A percentile compares a stretch with the other conserved stretches of the same genome.
Evolutionary conservation across 495 filamentous ascomycete species (phyloP).

Genomic region (Penicillium diatomitis): DNA sequence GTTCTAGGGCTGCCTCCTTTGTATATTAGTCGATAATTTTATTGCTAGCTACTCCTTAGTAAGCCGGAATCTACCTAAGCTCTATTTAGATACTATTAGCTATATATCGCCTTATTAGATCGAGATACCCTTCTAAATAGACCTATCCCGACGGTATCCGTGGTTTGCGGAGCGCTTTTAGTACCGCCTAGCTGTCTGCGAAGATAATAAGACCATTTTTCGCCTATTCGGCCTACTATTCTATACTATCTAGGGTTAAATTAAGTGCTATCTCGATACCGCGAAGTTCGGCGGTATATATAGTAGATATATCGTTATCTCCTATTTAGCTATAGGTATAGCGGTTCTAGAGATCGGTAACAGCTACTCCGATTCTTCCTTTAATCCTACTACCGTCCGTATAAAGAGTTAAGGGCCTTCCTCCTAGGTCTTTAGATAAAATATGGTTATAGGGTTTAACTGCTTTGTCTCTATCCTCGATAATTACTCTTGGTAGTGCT

Average conservation of each 20-base stretch:
- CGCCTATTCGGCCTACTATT: background rate
- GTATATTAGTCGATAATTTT: background rate
- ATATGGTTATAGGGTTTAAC: background rate
- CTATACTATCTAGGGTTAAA: background rate
- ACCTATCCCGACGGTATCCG: background rate
- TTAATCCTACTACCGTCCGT: constrained; percentile 10
- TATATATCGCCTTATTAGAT: background rate
- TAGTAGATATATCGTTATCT: background rate
- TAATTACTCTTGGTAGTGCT: constrained; percentile 4
- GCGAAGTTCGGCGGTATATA: background rate
- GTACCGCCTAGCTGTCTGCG: background rate
- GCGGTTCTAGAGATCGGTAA: background rate
- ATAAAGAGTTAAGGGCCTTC: constrained; percentile 1
- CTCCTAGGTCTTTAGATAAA: background rate
- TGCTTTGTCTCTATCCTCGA: constrained; percentile 6
- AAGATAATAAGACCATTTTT: background rate
- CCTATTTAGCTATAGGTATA: no score
- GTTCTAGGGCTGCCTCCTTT: constrained; percentile 1
- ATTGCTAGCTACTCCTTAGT: background rate
- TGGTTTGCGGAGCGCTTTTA: background rate
- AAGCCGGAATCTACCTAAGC: background rate
- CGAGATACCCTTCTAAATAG: background rate
- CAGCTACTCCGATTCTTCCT: background rate
- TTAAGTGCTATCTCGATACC: background rate
- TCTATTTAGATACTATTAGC: background rate